Base-by-base conservation (phyloP, 2,329 filamentous ascomycete species). In the Xylaria sp. region DNA sequence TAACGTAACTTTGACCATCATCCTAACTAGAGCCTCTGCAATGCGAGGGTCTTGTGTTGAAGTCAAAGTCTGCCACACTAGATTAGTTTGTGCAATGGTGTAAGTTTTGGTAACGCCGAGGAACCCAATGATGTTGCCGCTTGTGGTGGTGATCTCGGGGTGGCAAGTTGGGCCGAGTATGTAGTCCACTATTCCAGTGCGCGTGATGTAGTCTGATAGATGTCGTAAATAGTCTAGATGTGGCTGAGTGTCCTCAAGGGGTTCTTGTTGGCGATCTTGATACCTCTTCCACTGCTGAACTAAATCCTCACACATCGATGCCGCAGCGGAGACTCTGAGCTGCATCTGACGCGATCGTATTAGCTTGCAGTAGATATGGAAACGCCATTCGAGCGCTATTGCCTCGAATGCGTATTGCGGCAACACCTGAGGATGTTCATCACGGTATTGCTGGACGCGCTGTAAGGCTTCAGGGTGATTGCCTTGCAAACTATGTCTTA, bases 81-180 rank as follows among this genome's bases (percentile, higher is more conserved):
- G 86, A 76, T 97, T 92, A 0, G 92, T 92, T 76, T 97, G 91
- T 23, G 86, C 81, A 41, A 89, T 80, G 0, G 87, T 88, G 80
- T 95, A 97, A 15, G 89, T 91, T 63, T 86, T 86, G 0, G 93
- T 96, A 15, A 96, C 92, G 25, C 94, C 88, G 61, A 98, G 84
- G 76, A 98, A 98, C 0, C 93, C 93, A 57, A 98, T 85, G 63
- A 98, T 92, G 72, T 97, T 97, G 50, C 87, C 86, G 76, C 93
- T 93, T 73, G 94, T 90, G 44, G 87, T 86, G 23, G 97, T 96
- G 63, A 98, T 89, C 77, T 97, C 94, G 0, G 94, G 94, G 76
- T 98, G 96, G 39, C 95, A 98, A 65, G 94, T 94, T 15, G 95
- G 90, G 1, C 95, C 93, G 61, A 98, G 88, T 55, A 99, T 90